Percentiles rank a stretch among this genome's conserved stretches.
Conservation (phyloP, 768 basidiomycete genomes). For the Hypsizygus marmoreus region DNA sequence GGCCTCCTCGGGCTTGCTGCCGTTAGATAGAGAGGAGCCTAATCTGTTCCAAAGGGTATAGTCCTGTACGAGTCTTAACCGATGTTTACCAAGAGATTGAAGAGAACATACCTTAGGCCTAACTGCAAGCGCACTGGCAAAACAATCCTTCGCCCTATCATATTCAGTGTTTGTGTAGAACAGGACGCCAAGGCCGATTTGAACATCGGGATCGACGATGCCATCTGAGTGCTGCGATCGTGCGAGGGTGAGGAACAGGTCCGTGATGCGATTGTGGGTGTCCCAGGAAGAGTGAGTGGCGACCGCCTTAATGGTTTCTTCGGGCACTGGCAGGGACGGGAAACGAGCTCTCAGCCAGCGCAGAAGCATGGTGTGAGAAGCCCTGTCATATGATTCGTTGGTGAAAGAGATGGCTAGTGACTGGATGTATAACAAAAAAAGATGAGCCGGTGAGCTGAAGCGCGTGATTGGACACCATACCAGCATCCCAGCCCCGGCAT, state of each 20-base stretch:
- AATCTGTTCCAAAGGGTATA: constrained; percentile 95
- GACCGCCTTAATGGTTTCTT: constrained; percentile 57
- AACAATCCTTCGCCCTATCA: constrained; percentile 91
- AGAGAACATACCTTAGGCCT: constrained; percentile 57
- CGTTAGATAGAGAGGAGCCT: constrained; percentile 93
- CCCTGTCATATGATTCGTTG: constrained; percentile 89
- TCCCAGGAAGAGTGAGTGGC: constrained; percentile 73
- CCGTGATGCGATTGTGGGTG: constrained; percentile 75
- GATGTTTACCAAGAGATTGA: too few relatives aligned
- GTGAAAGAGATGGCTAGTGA: constrained; percentile 95
- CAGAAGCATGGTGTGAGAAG: constrained; percentile 81
- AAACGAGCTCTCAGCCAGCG: constrained; percentile 78
- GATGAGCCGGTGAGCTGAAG: neutral
- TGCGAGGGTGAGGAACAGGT: constrained; percentile 82
- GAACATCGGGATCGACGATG: constrained; percentile 83
- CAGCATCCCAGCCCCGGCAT: constrained; percentile 72
- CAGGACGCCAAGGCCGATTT: constrained; percentile 89
- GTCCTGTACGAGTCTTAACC: constrained; percentile 49
- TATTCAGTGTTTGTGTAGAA: constrained; percentile 90
- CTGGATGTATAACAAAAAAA: constrained; percentile 40
- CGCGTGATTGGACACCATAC: constrained; percentile 41
- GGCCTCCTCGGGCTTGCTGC: constrained; percentile 92
- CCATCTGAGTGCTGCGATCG: constrained; percentile 77
- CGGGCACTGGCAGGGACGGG: constrained; percentile 55
- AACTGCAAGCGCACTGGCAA: constrained; percentile 80